phyloP scores from a whole-genome alignment of 345 rosid genomes.

The Lenwebbia sp. region DNA sequence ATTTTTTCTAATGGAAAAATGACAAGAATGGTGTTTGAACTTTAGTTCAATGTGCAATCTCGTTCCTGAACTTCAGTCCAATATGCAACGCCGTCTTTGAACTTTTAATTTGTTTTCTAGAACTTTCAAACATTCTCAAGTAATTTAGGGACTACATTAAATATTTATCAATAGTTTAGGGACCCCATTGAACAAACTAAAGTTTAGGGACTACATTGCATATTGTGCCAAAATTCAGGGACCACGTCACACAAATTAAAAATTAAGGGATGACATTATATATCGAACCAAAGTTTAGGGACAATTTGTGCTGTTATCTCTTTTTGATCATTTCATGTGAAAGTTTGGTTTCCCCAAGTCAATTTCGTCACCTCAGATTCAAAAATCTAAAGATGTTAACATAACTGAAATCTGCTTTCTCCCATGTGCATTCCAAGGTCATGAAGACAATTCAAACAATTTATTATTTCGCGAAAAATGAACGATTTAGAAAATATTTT shows the following conservation, averaged over 20 bases:
- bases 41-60: background rate
- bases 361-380: background rate
- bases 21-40: background rate
- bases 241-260: background rate
- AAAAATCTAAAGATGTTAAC: background rate
- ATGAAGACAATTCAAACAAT: background rate
- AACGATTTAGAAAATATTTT: too few relatives aligned
- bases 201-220: background rate
- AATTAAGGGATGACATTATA: background rate
- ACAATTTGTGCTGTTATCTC: background rate
- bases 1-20: background rate
- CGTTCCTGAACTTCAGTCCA: accelerated
- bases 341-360: background rate
- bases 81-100: accelerated
- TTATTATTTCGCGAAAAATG: too few relatives aligned
- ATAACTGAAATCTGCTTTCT: background rate
- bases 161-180: background rate
- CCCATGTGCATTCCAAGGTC: background rate
- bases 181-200: background rate
- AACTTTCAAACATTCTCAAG: background rate
- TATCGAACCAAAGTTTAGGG: background rate
- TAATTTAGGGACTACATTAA: background rate
- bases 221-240: background rate
- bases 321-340: background rate
- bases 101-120: background rate